Percentiles rank a stretch among this genome's conserved stretches.
Evolutionary conservation across 805 yeast genomes (phyloP).

Genomic region (Peterozyma toletana): DNA sequence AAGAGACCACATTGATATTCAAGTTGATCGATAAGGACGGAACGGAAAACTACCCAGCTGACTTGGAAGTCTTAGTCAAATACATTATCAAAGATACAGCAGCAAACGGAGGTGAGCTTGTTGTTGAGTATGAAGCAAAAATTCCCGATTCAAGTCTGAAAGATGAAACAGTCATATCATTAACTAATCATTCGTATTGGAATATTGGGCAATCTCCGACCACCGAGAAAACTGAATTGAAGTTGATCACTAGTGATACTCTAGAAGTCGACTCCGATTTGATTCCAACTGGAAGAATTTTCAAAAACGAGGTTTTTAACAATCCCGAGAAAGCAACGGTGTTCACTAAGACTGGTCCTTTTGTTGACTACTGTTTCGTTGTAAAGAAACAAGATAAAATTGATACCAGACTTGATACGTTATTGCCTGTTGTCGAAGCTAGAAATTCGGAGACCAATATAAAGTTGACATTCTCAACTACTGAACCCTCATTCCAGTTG

Average conservation of each 20-base stretch:
- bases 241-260: constrained; percentile 28
- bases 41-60: constrained; percentile 57
- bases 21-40: constrained; percentile 36
- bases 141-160: constrained; percentile 22
- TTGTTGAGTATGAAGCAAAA: constrained; percentile 39
- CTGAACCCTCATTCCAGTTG: constrained; percentile 63
- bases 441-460: constrained; percentile 35
- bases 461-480: constrained; percentile 36
- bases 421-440: constrained; percentile 33
- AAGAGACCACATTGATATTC: constrained; percentile 28
- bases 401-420: constrained; percentile 38
- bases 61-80: constrained; percentile 35
- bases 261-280: constrained; percentile 33
- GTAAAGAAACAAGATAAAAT: constrained; percentile 23
- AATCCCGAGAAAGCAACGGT: constrained; percentile 8
- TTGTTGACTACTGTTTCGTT: constrained; percentile 44
- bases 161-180: constrained; percentile 42
- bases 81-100: constrained; percentile 31
- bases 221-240: constrained; percentile 30
- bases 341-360: constrained; percentile 14
- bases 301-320: constrained; percentile 14
- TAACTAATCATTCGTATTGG: constrained; percentile 62
- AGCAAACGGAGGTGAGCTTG: constrained; percentile 27
- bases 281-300: constrained; percentile 40
- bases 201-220: constrained; percentile 28